phyloP scores from a whole-genome alignment of 106 monocot species.

The Dendrobium catenatum region DNA sequence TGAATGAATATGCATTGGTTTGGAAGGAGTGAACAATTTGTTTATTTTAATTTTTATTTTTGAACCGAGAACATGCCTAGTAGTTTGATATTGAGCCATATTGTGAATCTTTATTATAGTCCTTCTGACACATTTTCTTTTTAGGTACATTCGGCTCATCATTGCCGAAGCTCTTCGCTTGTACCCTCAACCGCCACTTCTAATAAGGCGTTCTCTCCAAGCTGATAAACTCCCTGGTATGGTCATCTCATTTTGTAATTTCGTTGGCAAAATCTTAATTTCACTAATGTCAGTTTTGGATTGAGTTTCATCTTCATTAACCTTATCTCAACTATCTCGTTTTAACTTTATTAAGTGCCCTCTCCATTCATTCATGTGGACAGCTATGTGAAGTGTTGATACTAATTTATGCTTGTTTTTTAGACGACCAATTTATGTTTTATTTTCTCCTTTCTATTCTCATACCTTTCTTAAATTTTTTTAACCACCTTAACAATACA shows the following conservation, averaged over 20 bases:
- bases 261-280: background rate
- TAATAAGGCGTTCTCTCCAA: slow-evolving; percentile 84
- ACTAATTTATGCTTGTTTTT: background rate
- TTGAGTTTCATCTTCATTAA: background rate
- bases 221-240: slow-evolving; percentile 78
- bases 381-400: background rate
- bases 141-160: slow-evolving; percentile 82
- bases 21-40: background rate
- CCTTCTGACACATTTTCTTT: slow-evolving; percentile 5
- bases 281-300: background rate
- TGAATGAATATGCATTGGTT: slow-evolving; percentile 4
- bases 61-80: background rate
- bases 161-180: slow-evolving; percentile 83
- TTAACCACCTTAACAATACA: background rate
- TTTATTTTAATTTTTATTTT: background rate
- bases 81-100: background rate
- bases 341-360: background rate
- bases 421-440: background rate
- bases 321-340: background rate
- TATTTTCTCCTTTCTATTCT: background rate
- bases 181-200: slow-evolving; percentile 91
- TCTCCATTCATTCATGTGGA: background rate
- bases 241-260: slow-evolving; percentile 1
- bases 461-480: background rate
- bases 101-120: background rate